phyloP scores from a whole-genome alignment of 2,329 filamentous ascomycete genomes.

The Aureobasidium lini region DNA sequence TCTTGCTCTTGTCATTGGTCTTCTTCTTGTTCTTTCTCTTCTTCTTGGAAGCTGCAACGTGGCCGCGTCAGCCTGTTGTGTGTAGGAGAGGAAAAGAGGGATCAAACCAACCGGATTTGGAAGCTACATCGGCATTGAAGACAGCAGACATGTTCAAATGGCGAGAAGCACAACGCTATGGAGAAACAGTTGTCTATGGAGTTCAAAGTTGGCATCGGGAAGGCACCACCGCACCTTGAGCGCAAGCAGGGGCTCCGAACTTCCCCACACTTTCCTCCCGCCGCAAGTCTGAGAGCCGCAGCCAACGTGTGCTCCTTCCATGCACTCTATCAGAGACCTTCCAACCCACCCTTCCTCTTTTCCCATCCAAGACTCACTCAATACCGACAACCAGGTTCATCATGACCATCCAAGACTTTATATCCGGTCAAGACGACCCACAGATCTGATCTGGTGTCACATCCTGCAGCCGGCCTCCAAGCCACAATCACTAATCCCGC shows the following conservation, averaged over 20 bases:
- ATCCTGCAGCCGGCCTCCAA: slow-evolving; percentile 4
- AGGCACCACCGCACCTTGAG: neutral
- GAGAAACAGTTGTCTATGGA: neutral
- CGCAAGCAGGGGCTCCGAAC: slow-evolving; percentile 2
- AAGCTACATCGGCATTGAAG: slow-evolving; percentile 13
- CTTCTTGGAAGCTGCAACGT: slow-evolving; percentile 38
- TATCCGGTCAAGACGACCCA: neutral
- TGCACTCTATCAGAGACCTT: neutral
- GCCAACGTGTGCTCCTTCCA: neutral
- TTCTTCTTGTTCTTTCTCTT: slow-evolving; percentile 55
- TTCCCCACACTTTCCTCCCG: slow-evolving; percentile 11
- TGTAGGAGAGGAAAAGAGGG: neutral
- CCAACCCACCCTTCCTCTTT: neutral
- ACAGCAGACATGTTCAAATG: slow-evolving; percentile 17
- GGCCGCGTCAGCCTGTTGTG: slow-evolving; percentile 15
- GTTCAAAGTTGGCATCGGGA: neutral
- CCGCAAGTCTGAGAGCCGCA: neutral
- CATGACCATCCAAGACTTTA: neutral
- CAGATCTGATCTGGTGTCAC: neutral
- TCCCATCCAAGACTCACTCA: neutral
- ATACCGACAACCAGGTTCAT: neutral
- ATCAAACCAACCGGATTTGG: slow-evolving; percentile 17
- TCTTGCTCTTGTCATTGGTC: slow-evolving; percentile 37
- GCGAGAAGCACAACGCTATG: neutral
- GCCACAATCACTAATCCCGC: neutral